These are phyloP conservation scores for Rhododendron simsii DNA, from an alignment of 148 eudicot genomes.

Conservation along the genomic window DNA sequence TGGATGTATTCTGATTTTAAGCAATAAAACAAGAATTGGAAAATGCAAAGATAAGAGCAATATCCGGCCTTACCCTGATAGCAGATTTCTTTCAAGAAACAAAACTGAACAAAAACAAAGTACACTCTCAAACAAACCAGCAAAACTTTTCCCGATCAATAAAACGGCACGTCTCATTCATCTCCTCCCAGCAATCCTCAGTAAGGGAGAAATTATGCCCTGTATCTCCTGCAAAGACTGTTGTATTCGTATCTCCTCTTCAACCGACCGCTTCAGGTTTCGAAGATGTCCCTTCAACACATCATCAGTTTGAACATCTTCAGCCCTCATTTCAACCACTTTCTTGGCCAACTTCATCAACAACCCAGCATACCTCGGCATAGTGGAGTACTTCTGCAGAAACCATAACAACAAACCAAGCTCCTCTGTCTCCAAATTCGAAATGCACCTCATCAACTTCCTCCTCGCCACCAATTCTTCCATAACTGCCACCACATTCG, in stretches of 20 bases:
- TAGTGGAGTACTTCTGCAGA: constrained; percentile 61
- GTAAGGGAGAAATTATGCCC: constrained; percentile 80
- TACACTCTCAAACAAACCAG: not conserved
- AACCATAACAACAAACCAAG: constrained; percentile 59
- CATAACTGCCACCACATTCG: constrained; percentile 72
- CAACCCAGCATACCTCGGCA: constrained; percentile 69
- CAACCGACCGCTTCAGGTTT: constrained; percentile 64
- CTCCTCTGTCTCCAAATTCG: constrained; percentile 64
- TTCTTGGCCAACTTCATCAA: constrained; percentile 66
- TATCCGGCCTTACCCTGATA: not conserved
- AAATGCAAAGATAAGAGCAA: not conserved
- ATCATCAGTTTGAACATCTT: constrained; percentile 53
- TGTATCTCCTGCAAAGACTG: constrained; percentile 77
- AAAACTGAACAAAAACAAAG: not conserved
- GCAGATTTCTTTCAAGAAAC: not conserved
- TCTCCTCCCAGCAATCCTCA: constrained; percentile 79
- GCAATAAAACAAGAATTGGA: not conserved
- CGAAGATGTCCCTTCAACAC: constrained; percentile 45
- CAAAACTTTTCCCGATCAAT: not conserved
- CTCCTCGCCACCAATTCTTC: constrained; percentile 89
- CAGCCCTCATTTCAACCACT: constrained; percentile 68
- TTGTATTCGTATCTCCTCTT: constrained; percentile 78
- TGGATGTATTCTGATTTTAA: not conserved
- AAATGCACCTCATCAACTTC: constrained; percentile 57
- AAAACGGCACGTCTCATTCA: constrained; percentile 11